Conservation (phyloP, 345 rosid genomes). For the Acer saccharum region DNA sequence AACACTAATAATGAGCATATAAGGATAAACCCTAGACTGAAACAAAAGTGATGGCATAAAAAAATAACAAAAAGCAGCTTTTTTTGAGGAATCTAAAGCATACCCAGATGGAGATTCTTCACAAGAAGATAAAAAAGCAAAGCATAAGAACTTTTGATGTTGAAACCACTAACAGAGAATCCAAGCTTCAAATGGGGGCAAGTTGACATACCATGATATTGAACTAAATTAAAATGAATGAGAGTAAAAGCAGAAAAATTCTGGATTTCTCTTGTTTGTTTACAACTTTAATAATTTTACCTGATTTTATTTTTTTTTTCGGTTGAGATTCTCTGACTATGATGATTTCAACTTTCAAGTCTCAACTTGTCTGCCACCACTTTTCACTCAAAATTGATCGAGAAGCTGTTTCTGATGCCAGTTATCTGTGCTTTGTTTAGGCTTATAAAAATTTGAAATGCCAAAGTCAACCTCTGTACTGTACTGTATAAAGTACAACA, state of each 20-base stretch:
- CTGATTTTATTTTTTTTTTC: neutral
- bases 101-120: conserved; percentile 34
- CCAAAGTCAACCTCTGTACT: neutral
- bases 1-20: neutral
- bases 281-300: neutral
- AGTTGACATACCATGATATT: neutral
- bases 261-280: neutral
- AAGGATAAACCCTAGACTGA: conserved; percentile 14
- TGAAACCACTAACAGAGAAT: conserved; percentile 7
- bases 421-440: neutral
- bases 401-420: neutral
- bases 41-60: neutral
- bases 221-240: neutral
- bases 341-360: neutral
- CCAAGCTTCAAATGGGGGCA: conserved; percentile 4
- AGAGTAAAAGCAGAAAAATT: neutral
- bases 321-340: neutral
- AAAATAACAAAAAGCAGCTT: conserved; percentile 8
- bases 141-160: conserved; percentile 17
- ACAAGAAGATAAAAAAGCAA: conserved; percentile 17
- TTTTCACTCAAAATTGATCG: neutral
- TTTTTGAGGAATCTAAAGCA: conserved; percentile 26
- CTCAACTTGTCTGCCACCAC: neutral
- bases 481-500: neutral
- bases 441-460: neutral